Base-by-base conservation (phyloP, 2,329 filamentous ascomycete species). In the Esteya vermicola region DNA sequence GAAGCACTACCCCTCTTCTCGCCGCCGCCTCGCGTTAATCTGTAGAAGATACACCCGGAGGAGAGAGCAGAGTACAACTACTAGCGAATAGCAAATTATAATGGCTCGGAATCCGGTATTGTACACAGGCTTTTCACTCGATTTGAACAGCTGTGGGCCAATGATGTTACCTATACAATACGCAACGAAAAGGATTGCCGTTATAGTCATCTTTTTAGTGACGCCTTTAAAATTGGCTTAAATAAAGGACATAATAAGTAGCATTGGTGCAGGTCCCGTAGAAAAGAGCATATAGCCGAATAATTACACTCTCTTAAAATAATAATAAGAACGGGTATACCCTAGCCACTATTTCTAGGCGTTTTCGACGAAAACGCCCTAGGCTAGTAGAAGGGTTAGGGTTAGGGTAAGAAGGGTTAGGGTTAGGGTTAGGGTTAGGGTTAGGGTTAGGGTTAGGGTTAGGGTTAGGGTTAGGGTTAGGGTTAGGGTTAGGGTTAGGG, bases 161-260 rank as follows among this genome's bases (percentile, higher is more conserved):
- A 60, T 57, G 34, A 75, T 72, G 43, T 75, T 75, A 2, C 71
- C 71, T 1, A 61, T 54, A 39, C 70, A 75, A 47, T 74, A 75
- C 4, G 63, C 65, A 9, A 73, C 50, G 45, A 75, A 73, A 4
- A 75, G 52, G 48, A 75, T 48, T 0, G 68, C 68, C 2, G 68
- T 74, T 41, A 74, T 65, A 7, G 70, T 72, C 62, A 72, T 70
- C 53, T 74, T 75, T 58, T 75, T 75, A 25, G 70, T 72, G 18
- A 72, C 66, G 14, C 71, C 71, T 12, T 65, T 62, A 47, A 65
- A 70, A 50, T 75, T 75, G 14, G 67, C 61, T 50, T 70, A 67
- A 4, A 73, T 41, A 27, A 45, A 33, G 1, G 70, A 65, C 54
- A 75, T 61, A 10, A 63, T 62, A 2, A 77, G 60, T 0, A 72